Base-by-base conservation (phyloP, 139 green algal species). In the Micromonas pusilla region DNA sequence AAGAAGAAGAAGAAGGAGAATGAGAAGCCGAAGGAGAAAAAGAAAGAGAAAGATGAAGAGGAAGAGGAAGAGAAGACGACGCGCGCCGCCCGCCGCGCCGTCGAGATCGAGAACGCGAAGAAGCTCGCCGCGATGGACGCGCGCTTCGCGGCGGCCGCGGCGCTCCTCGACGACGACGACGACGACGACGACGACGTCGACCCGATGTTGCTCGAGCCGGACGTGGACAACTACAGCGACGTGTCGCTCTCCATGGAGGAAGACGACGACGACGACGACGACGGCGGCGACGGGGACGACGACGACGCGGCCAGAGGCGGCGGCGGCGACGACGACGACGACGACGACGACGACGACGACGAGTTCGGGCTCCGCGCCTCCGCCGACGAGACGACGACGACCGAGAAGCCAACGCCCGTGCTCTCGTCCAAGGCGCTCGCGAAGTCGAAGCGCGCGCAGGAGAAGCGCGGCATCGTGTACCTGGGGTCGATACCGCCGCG, bases 381-480 rank as follows among this genome's bases (percentile, higher is more conserved):
- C 52, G 85, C 86, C 63, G 38, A 90, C 31, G 32, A 76, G 73
- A 76, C 80, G 45, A 37, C 88, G n/a, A 88, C 88, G 13, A 70
- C 85, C 37, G 74, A 85, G n/a, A 76, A 82, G 19, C 75, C 88
- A 2, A 83, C 72, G 62, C 73, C 54, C 72, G 93, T 93, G 33
- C 87, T 97, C 21, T 70, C 97, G 5, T 98, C n/a, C 38, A 36
- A 88, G 63, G 85, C 86, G 67, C 52, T 91, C 31, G 32, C 73
- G 73, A 76, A 82, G 45, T 34, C 88, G n/a, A 88, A 89, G 13
- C 67, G 85, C 37, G 74, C 84, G n/a, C 76, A 82, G 19, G 78
- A 88, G 4, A 83, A 77, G 62, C 73, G 66, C 72, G 93, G 93
- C 36, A 87, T 97, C 21, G 72, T 97, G 5, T 98, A 97, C 68